Conservation (phyloP, 73 alveolate species). For the Uronychia binucleata region DNA sequence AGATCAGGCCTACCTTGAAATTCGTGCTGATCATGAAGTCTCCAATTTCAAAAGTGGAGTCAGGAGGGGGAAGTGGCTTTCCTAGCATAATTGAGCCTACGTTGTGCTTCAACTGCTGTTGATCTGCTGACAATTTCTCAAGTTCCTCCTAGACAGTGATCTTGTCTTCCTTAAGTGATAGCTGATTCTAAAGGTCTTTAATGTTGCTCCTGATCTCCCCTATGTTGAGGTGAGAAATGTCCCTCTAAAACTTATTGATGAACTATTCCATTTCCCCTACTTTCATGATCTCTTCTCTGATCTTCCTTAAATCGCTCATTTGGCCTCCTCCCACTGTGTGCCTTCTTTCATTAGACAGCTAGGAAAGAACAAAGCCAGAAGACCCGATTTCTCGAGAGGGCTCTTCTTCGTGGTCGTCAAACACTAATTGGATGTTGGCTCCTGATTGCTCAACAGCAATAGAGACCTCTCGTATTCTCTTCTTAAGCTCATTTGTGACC, state of each 20-base stretch:
- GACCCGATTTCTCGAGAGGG: too few relatives aligned
- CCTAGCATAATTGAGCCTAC: too few relatives aligned
- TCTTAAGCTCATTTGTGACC: neutral
- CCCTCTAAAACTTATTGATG: neutral
- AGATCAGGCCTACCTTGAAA: neutral
- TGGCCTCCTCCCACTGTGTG: neutral
- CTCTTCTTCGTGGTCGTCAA: neutral
- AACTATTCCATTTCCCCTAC: neutral
- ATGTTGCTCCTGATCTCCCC: neutral
- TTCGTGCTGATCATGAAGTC: neutral
- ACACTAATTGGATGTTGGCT: neutral
- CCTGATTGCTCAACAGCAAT: neutral
- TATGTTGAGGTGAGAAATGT: neutral
- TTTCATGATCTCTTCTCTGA: neutral
- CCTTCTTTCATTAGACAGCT: too few relatives aligned
- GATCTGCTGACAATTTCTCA: too few relatives aligned
- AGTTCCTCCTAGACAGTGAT: neutral
- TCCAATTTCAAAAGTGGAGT: neutral
- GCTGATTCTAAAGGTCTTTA: neutral
- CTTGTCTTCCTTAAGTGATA: neutral
- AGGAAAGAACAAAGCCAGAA: too few relatives aligned
- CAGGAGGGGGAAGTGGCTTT: neutral
- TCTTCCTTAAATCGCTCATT: neutral
- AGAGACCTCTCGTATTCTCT: neutral
- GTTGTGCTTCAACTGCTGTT: too few relatives aligned